phyloP scores from a whole-genome alignment of 139 green algal species.

The Micromonas commoda region DNA sequence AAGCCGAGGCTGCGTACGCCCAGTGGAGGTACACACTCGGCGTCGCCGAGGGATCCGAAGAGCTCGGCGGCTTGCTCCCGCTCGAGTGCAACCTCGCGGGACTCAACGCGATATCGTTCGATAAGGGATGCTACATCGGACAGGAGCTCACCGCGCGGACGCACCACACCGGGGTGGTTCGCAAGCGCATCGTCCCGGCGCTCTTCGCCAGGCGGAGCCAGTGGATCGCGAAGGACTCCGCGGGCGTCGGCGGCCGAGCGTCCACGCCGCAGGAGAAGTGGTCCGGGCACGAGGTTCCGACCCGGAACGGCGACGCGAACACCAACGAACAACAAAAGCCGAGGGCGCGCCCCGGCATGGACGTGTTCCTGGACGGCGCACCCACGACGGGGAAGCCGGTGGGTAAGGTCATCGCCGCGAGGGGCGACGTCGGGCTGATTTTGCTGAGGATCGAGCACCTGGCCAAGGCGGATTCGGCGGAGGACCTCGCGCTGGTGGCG shows the following conservation, averaged over 20 bases:
- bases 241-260: no score
- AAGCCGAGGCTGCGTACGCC: background rate
- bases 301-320: no score
- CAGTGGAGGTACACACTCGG: background rate
- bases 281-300: no score
- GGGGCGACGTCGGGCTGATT: background rate
- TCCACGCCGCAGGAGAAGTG: no score
- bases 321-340: no score
- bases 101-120: slow-evolving; percentile 78
- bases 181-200: slow-evolving; percentile 72
- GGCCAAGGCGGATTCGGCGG: no score
- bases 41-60: slow-evolving; percentile 5
- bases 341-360: no score
- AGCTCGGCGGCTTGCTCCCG: slow-evolving; percentile 45
- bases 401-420: background rate
- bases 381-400: background rate
- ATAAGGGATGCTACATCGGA: slow-evolving; percentile 95
- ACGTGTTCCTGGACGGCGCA: background rate
- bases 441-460: background rate
- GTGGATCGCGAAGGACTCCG: background rate
- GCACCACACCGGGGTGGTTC: slow-evolving; percentile 67
- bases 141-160: slow-evolving; percentile 79
- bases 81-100: slow-evolving; percentile 92
- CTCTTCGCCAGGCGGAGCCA: slow-evolving; percentile 15
- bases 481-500: no score